phyloP scores from a whole-genome alignment of 192 early-diverging fungal species.

The Glomus cerebriforme region DNA sequence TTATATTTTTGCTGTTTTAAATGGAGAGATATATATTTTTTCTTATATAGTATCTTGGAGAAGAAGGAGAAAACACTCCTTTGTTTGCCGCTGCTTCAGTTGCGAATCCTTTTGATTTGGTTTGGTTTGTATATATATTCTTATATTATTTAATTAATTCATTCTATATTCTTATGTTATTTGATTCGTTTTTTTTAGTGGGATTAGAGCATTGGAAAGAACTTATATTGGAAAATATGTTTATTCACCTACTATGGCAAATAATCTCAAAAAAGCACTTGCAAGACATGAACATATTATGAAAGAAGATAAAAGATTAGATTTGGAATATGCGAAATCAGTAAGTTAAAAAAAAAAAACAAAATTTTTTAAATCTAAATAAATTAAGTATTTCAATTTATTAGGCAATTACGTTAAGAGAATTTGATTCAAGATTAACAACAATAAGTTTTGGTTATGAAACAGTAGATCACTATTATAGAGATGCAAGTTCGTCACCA shows the following conservation, averaged over 20 bases:
- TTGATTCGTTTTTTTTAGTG: conserved; percentile 25
- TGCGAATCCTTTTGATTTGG: conserved; percentile 86
- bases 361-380: background rate
- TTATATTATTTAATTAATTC: conserved; percentile 10
- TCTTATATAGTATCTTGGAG: conserved; percentile 68
- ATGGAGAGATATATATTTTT: conserved; percentile 1
- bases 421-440: conserved; percentile 86
- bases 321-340: conserved; percentile 5
- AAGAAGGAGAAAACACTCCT: conserved; percentile 73
- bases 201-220: conserved; percentile 35
- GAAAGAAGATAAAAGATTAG: conserved; percentile 32
- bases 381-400: too few relatives aligned
- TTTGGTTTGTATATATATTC: conserved; percentile 44
- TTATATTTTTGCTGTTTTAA: too few relatives aligned
- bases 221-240: conserved; percentile 40
- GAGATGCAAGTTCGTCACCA: conserved; percentile 60
- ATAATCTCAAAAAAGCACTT: conserved; percentile 48
- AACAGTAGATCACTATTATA: conserved; percentile 82
- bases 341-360: background rate
- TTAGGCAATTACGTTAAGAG: conserved; percentile 60
- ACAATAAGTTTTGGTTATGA: conserved; percentile 73
- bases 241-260: conserved; percentile 54
- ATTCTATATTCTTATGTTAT: background rate
- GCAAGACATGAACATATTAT: conserved; percentile 38
- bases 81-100: conserved; percentile 78